A percentile compares a stretch with the other conserved stretches of the same genome.
Conservation (phyloP, 2,329 filamentous ascomycete genomes). For the Bipolaris sorokiniana region DNA sequence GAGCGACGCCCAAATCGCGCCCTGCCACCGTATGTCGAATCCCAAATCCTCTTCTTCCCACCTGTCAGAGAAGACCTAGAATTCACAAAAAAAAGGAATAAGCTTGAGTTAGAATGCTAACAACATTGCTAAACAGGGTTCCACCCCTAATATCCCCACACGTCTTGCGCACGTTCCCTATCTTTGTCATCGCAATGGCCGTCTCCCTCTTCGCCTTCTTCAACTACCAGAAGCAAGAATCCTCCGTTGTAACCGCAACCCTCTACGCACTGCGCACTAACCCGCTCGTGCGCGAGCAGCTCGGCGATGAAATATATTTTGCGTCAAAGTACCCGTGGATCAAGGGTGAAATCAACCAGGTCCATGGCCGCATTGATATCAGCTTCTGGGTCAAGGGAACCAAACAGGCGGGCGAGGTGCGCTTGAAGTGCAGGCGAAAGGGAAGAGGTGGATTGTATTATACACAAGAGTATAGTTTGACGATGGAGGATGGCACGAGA, state of each 20-base stretch:
- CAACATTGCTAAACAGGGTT: conserved; percentile 24
- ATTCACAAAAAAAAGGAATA: neutral
- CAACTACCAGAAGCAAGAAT: conserved; percentile 98
- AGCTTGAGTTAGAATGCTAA: neutral
- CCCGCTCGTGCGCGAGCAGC: conserved; percentile 71
- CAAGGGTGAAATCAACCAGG: conserved; percentile 79
- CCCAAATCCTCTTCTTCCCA: neutral
- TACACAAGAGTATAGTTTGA: conserved; percentile 89
- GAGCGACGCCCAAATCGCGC: conserved; percentile 44
- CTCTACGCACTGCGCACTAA: conserved; percentile 91
- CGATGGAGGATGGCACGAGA: conserved; percentile 67
- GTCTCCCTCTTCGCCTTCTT: conserved; percentile 84
- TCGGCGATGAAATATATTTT: conserved; percentile 73
- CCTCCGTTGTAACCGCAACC: conserved; percentile 78
- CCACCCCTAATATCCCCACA: conserved; percentile 44
- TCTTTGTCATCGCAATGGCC: conserved; percentile 77
- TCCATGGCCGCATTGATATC: conserved; percentile 90
- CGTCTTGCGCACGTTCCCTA: conserved; percentile 69
- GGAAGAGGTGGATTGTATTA: conserved; percentile 75
- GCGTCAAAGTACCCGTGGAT: conserved; percentile 58
- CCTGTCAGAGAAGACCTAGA: too few relatives aligned
- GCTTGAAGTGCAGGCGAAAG: conserved; percentile 77
- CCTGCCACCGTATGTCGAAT: conserved; percentile 40
- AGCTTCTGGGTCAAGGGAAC: conserved; percentile 85
- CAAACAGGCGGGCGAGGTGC: conserved; percentile 72